Percentiles rank a stretch among this genome's conserved stretches.
These are phyloP conservation scores for Trichoderma sp. DNA, from an alignment of 2,329 filamentous ascomycete genomes.

Conservation along the genomic window DNA sequence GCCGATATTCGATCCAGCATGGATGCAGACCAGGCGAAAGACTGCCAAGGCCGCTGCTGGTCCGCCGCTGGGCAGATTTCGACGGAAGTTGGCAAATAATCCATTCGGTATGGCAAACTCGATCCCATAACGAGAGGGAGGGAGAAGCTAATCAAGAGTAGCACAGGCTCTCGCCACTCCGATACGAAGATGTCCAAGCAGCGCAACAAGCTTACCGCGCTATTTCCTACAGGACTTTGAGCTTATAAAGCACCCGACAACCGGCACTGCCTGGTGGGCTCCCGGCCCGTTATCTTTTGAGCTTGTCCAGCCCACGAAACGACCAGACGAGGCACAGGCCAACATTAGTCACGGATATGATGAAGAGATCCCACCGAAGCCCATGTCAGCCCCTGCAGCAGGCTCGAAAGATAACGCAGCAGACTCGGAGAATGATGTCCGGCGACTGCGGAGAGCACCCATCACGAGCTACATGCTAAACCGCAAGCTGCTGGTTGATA, in stretches of 20 bases:
- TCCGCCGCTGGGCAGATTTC: conserved; percentile 44
- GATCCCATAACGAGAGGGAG: background rate
- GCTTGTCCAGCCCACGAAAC: conserved; percentile 24
- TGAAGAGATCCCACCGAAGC: background rate
- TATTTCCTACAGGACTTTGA: conserved; percentile 64
- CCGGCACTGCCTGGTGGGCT: conserved; percentile 52
- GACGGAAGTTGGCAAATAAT: conserved; percentile 58
- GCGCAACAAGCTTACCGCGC: conserved; percentile 48
- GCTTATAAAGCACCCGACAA: conserved; percentile 53
- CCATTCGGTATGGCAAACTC: conserved; percentile 54
- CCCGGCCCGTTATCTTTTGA: conserved; percentile 43
- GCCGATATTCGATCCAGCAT: conserved; percentile 51
- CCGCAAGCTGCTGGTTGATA: conserved; percentile 31
- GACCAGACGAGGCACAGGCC: conserved; percentile 7
- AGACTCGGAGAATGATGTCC: background rate
- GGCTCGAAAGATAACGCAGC: background rate
- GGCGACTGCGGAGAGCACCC: conserved; percentile 22
- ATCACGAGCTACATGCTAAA: conserved; percentile 30
- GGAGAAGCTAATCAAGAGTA: conserved; percentile 32
- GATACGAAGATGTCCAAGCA: conserved; percentile 53
- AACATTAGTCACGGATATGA: background rate
- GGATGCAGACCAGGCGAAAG: conserved; percentile 43
- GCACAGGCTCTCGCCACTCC: conserved; percentile 61
- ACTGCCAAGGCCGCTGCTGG: conserved; percentile 39
- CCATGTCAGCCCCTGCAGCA: background rate